Base-by-base conservation (phyloP, 2,329 filamentous ascomycete genomes). In the Aspergillus sp. region DNA sequence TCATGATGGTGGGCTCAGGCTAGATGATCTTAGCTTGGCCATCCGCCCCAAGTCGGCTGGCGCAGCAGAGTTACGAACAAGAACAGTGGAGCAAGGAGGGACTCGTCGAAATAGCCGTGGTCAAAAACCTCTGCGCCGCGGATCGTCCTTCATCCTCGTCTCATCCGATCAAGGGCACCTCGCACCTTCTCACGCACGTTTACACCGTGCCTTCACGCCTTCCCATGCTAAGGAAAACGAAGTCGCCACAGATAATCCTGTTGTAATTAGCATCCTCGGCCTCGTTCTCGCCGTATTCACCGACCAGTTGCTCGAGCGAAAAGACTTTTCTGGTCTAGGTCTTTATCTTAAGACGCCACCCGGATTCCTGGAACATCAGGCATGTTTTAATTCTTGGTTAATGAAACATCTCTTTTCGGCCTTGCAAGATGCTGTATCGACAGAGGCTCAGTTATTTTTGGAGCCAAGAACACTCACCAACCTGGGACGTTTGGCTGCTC, bases 361-460 rank as follows among this genome's bases (percentile, higher is more conserved):
- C 0, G 90, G 91, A 0, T 95, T 95, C 60, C 82, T 91, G 56
- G 93, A 97, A 63, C 90, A 97, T 57, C 90, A 96, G 60, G 89
- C 90, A 0, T 95, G 90, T 64, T 96, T 98, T 56, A 89, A 95
- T 62, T 95, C 93, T 0, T 96, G 90, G 62, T 74, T 97, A 3
- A 73, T 97, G 17, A 81, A 84, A 23, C 85, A 85, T 54, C 83
- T 87, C 0, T 79, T 96, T 41, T 78, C 82, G 3, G 81, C 86
- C 25, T 71, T 95, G 13, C 80, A 81, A 30, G 86, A 80, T 49
- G 76, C 81, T 19, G 77, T 97, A 7, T 82, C 88, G 51, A 70
- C 85, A 2, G 81, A 90, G 53, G 82, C 87, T 59, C 82, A 84
- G 47, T 71, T 85, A 0, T 75, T 97, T 1, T 80, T 82, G 48